phyloP scores from a whole-genome alignment of 1,139 yeast genomes.

The Geotrichum citri-aurantii region DNA sequence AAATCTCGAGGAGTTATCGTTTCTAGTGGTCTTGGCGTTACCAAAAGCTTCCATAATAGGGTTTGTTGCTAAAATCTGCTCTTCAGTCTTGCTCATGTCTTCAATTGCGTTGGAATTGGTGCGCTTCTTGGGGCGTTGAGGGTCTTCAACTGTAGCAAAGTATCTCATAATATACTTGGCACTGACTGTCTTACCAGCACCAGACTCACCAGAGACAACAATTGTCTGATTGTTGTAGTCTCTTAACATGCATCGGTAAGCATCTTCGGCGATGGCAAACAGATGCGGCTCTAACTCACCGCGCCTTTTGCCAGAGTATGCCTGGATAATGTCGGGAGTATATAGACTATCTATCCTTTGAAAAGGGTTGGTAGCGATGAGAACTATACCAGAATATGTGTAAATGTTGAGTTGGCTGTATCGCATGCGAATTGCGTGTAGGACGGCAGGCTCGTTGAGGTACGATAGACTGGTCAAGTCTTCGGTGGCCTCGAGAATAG shows the following conservation, averaged over 20 bases:
- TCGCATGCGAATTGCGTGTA: constrained; percentile 90
- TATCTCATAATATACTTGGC: constrained; percentile 98
- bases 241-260: constrained; percentile 82
- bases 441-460: constrained; percentile 86
- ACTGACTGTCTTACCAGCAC: constrained; percentile 97
- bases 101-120: constrained; percentile 34
- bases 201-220: constrained; percentile 96
- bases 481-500: constrained; percentile 87
- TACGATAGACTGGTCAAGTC: constrained; percentile 90
- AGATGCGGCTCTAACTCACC: constrained; percentile 96
- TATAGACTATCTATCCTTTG: constrained; percentile 87
- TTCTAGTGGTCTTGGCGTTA: constrained; percentile 97
- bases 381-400: constrained; percentile 94
- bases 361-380: constrained; percentile 95
- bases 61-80: constrained; percentile 92
- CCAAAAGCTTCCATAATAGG: constrained; percentile 99
- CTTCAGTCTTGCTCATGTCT: constrained; percentile 87
- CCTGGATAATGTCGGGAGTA: constrained; percentile 86
- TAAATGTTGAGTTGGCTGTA: constrained; percentile 85
- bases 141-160: constrained; percentile 88
- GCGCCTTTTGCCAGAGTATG: constrained; percentile 88
- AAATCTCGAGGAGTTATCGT: constrained; percentile 94
- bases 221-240: constrained; percentile 86
- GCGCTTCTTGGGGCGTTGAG: constrained; percentile 37
- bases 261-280: constrained; percentile 97